Base-by-base conservation (phyloP, 2,329 filamentous ascomycete genomes). In the Hortaea sp. region DNA sequence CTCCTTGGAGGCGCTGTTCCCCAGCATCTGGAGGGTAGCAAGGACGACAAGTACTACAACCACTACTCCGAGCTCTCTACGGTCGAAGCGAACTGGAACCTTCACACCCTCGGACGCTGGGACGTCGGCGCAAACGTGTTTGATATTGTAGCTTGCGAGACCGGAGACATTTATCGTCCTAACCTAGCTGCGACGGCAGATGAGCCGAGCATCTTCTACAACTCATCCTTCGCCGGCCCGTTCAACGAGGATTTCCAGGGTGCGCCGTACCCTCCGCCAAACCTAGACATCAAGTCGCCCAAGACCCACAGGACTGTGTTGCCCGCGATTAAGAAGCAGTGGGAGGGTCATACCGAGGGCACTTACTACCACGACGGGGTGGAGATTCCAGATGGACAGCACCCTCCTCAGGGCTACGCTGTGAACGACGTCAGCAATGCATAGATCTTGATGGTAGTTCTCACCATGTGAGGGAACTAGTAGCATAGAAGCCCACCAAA, bases 1-100 rank as follows among this genome's bases (percentile, higher is more conserved):
- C 74, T 92, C 0, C 69, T 92, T 3, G 87, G 86, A 11, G 85
- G 85, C 48, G 82, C 80, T n/a, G 66, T 94, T 2, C 20, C 20
- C 20, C 44, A 69, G 4, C 44, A 75, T n/a, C 73, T 84, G 1
- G 67, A 79, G 38, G 83, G 83, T 46, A 87, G 83, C 27, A 78
- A 71, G 1, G 86, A 94, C 64, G 58, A 68, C 56, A 77, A 71
- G 59, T 89, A 61, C 59, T 71, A 71, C 62, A 66, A 70, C 61
- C 69, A 72, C 60, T 72, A 71, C 62, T 67, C 63, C 45, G 67
- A 68, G 45, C 65, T 71, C 42, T 51, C 63, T 29, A 69, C 68
- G 5, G 68, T 71, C 6, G 65, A 70, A 52, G 67, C 69, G 7
- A 72, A 71, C 56, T 71, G 69, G 69, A 57, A 53, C 12, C 59